Evolutionary conservation across 1,284 basidiomycete genomes (phyloP).

Genomic region (Erythrobasidium hasegawianum): DNA sequence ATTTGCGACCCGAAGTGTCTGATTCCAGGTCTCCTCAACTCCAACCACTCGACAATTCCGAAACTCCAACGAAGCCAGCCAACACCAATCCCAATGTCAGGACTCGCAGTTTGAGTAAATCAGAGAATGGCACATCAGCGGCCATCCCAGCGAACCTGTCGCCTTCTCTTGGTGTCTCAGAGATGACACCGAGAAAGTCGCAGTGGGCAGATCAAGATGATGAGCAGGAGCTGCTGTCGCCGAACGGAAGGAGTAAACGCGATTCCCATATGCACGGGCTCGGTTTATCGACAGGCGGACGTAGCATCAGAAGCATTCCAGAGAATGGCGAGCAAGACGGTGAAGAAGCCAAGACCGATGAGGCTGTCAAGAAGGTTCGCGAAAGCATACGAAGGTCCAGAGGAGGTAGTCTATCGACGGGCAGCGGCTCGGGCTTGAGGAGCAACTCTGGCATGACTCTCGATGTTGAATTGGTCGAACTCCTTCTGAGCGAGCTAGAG

Average conservation of each 20-base stretch:
- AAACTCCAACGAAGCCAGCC: conserved; percentile 1
- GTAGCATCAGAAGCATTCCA: conserved; percentile 5
- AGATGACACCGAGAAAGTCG: not conserved
- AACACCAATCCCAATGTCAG: not conserved
- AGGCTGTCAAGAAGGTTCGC: conserved; percentile 42
- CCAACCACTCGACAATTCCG: not conserved
- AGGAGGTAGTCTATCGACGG: conserved; percentile 46
- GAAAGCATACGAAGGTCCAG: conserved; percentile 44
- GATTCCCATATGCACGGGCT: conserved; percentile 15
- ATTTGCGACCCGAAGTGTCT: conserved; percentile 31
- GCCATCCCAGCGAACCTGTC: not conserved
- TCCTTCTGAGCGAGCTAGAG: conserved; percentile 66
- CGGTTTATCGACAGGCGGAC: conserved; percentile 11
- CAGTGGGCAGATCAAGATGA: conserved; percentile 29
- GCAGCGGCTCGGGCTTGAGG: conserved; percentile 56
- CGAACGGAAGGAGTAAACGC: conserved; percentile 2
- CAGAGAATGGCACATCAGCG: not conserved
- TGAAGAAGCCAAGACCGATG: conserved; percentile 23
- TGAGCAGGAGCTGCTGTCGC: conserved; percentile 39
- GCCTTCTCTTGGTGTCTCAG: not conserved
- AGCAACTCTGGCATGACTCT: conserved; percentile 65
- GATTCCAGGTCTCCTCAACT: not conserved
- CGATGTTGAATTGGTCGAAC: conserved; percentile 69
- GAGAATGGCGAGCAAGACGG: conserved; percentile 25
- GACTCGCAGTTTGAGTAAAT: not conserved